Base-by-base conservation (phyloP, 2,329 filamentous ascomycete species). In the Juglanconis sp. region DNA sequence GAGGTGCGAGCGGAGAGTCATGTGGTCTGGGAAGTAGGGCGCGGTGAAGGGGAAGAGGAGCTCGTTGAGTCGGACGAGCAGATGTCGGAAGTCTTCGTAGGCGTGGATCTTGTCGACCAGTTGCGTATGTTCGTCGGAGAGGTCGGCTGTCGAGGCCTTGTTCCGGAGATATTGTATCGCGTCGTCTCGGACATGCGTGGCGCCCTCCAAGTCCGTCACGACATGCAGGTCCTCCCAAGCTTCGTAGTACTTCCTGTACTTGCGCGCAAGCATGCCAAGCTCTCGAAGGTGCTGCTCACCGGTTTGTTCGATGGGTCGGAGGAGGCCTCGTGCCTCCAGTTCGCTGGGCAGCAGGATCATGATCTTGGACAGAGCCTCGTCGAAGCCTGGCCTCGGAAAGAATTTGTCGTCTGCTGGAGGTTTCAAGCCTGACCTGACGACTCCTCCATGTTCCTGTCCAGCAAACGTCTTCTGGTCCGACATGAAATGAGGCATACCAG, bases 1-100 rank as follows among this genome's bases (percentile, higher is more conserved):
- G 62, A 77, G 71, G 53, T 76, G 73, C 2, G 74, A 67, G 59
- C 77, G 76, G 3, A 79, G 66, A 5, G 72, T 72, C 72, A 78
- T 77, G 59, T 78, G 77, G 59, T 79, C 75, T 3, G 73, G 67
- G 65, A 76, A 78, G 57, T 78, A 78, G 9, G 76, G 75, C 7
- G 69, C 69, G 7, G 73, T 73, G 67, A 71, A 75, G 4, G 73
- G 73, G 61, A 75, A 76, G 8, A 80, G 71, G 15, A 76, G 63
- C 24, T 67, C 67, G 1, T 73, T 70, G 32, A 79, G 68, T 40
- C 70, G 70, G 49, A 72, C 70, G 31, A 80, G 65, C 63, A 78
- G 75, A 30, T 65, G 68, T 17, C 77, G 74, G 65, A 74, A 77
- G 5, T 68, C 66, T 62, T 79, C 77, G 54, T 79, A 79, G n/a